Conservation (phyloP, 2,329 filamentous ascomycete genomes). For the Mariannaea elegans region DNA sequence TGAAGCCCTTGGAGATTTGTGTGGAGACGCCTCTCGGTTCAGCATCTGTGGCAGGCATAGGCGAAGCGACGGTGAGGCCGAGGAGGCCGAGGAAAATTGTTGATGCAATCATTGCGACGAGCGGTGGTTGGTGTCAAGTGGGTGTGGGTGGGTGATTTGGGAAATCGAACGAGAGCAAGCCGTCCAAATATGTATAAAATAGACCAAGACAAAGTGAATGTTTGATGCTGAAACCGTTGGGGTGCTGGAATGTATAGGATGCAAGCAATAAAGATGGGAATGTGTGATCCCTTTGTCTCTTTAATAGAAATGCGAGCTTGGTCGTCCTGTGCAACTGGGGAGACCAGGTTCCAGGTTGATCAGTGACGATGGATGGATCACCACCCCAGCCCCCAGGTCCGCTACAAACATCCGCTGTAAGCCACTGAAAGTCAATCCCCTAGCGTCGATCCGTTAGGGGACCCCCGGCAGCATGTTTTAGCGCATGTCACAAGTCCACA, state of each 20-base stretch:
- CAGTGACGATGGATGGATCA: slow-evolving; percentile 7
- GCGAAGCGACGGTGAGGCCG: slow-evolving; percentile 37
- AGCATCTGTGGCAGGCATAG: slow-evolving; percentile 15
- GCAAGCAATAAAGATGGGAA: background rate
- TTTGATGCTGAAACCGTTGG: background rate
- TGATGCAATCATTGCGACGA: slow-evolving; percentile 34
- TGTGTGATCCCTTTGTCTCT: background rate
- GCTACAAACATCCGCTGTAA: background rate
- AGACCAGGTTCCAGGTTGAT: background rate
- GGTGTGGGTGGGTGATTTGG: background rate
- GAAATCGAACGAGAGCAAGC: background rate
- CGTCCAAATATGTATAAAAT: background rate
- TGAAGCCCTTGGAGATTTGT: slow-evolving; percentile 47
- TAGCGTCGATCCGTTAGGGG: slow-evolving; percentile 5
- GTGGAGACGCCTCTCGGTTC: slow-evolving; percentile 27
- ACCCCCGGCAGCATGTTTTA: background rate
- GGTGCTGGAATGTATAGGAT: background rate
- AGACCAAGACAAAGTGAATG: background rate
- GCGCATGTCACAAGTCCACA: background rate
- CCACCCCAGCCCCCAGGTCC: background rate
- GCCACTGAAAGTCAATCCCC: slow-evolving; percentile 17
- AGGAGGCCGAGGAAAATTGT: slow-evolving; percentile 37
- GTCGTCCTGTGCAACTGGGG: slow-evolving; percentile 4
- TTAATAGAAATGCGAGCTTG: background rate
- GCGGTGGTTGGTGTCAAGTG: background rate